A percentile compares a stretch with the other conserved stretches of the same genome.
phyloP scores from a whole-genome alignment of 495 filamentous ascomycete species.

The Neurospora tetraspora region DNA sequence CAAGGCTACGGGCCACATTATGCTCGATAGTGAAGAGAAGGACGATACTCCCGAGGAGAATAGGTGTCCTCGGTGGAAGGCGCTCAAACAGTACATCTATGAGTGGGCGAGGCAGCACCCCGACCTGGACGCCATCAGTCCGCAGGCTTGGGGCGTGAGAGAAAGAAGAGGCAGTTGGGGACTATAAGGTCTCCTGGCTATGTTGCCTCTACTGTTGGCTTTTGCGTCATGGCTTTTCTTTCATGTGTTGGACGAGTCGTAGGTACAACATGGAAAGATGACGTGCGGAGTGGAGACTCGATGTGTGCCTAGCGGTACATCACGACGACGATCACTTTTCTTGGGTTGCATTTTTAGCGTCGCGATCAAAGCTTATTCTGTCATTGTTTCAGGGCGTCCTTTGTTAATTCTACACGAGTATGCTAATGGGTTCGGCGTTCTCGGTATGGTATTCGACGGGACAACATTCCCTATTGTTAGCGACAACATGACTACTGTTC shows the following conservation, averaged over 20 bases:
- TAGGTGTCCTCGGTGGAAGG: constrained; percentile 60
- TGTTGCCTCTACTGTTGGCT: neutral
- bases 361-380: neutral
- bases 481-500: neutral
- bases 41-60: constrained; percentile 28
- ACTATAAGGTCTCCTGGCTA: constrained; percentile 30
- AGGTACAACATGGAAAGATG: neutral
- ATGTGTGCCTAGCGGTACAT: neutral
- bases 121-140: constrained; percentile 43
- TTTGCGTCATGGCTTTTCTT: constrained; percentile 2
- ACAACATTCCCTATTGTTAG: neutral
- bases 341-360: neutral
- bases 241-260: neutral
- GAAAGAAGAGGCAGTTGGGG: constrained; percentile 78
- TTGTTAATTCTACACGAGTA: neutral
- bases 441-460: neutral
- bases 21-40: constrained; percentile 27
- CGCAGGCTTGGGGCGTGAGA: constrained; percentile 59
- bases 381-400: neutral
- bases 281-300: neutral
- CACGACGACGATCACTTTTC: neutral
- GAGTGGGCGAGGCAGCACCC: constrained; percentile 82
- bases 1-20: constrained; percentile 23
- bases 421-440: neutral
- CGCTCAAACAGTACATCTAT: constrained; percentile 66